phyloP scores from a whole-genome alignment of 139 green algal genomes.

The Chlorella sp. region DNA sequence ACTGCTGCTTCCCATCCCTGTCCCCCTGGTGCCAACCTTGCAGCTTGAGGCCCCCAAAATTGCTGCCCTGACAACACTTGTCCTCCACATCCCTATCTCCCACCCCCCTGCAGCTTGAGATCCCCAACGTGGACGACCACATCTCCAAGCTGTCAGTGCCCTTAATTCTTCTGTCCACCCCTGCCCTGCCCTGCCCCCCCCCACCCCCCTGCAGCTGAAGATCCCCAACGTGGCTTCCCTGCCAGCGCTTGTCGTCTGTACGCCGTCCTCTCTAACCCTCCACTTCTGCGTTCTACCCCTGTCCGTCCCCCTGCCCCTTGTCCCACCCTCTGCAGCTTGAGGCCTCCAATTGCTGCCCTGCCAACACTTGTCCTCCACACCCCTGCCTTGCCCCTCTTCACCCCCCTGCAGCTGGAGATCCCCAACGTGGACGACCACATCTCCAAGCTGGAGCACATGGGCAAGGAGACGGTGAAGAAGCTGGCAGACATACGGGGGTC shows the following conservation, averaged over 20 bases:
- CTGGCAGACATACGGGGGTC: conserved; percentile 76
- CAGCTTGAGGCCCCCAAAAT: no score
- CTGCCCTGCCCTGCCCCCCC: neutral
- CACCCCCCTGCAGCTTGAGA: conserved; percentile 66
- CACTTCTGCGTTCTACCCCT: no score
- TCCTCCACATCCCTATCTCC: neutral
- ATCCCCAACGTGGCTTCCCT: conserved; percentile 76
- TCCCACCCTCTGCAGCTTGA: no score
- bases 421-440: conserved; percentile 89
- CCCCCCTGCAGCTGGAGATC: conserved; percentile 73
- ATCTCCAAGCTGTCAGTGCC: conserved; percentile 87
- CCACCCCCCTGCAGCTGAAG: conserved; percentile 61
- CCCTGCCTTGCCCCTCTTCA: conserved; percentile 8
- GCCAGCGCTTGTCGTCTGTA: no score
- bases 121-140: conserved; percentile 88
- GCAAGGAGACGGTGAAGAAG: conserved; percentile 93
- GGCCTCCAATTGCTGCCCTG: no score
- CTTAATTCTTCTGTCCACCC: no score
- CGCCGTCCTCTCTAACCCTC: no score
- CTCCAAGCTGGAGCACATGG: conserved; percentile 93
- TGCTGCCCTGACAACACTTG: neutral
- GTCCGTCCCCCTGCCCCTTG: no score
- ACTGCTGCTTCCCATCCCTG: neutral
- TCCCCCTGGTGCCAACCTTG: no score
- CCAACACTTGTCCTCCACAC: neutral